Evolutionary conservation across 2,329 filamentous ascomycete species (phyloP).

Genomic region (Penicillium sp.): DNA sequence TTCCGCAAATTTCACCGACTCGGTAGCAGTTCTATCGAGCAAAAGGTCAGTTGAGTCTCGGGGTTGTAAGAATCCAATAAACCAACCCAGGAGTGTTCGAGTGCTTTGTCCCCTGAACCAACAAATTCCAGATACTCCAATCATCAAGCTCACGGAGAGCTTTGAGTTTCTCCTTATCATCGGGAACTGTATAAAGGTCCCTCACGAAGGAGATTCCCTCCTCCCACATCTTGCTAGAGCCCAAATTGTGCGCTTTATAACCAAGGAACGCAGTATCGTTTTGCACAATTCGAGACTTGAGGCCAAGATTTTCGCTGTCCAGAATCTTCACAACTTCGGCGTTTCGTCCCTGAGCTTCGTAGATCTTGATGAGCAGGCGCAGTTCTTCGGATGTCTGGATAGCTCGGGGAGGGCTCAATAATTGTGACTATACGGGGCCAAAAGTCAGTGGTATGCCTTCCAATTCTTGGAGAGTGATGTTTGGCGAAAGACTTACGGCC

Average conservation of each 20-base stretch:
- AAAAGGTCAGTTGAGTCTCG: conserved; percentile 9
- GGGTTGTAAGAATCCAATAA: not conserved
- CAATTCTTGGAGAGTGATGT: not conserved
- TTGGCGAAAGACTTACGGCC: not conserved
- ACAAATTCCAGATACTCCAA: conserved; percentile 54
- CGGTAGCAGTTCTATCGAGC: conserved; percentile 37
- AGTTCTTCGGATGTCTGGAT: conserved; percentile 56
- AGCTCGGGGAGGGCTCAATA: conserved; percentile 49
- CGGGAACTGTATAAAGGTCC: conserved; percentile 44
- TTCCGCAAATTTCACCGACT: conserved; percentile 43
- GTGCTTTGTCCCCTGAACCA: conserved; percentile 44
- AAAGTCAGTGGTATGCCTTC: not conserved
- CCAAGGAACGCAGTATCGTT: conserved; percentile 52
- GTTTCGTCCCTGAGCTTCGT: conserved; percentile 48
- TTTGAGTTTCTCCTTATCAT: conserved; percentile 37
- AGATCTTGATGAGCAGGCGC: conserved; percentile 52
- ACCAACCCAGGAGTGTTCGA: conserved; percentile 44
- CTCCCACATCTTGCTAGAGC: conserved; percentile 47
- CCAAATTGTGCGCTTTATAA: conserved; percentile 47
- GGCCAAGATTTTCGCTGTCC: conserved; percentile 49
- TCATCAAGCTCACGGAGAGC: conserved; percentile 49
- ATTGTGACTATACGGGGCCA: conserved; percentile 43
- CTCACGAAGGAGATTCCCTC: conserved; percentile 46
- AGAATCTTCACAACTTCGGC: conserved; percentile 52
- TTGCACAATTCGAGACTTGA: conserved; percentile 50